These are phyloP conservation scores for Didymellaceae sp. DNA, from an alignment of 2,329 filamentous ascomycete species.

Conservation along the genomic window DNA sequence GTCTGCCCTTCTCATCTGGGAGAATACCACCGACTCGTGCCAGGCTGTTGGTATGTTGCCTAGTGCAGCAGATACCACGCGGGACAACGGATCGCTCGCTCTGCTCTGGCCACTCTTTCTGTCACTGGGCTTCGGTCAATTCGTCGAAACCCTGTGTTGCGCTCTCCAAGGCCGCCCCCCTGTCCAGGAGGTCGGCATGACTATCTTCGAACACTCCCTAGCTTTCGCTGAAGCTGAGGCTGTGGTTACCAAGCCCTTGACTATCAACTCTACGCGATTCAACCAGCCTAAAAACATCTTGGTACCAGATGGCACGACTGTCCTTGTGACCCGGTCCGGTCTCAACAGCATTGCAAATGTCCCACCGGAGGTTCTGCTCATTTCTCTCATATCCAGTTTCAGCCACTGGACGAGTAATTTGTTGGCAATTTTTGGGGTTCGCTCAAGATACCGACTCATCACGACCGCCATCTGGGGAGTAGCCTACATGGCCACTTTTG, in stretches of 20 bases:
- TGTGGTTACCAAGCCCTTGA: conserved; percentile 80
- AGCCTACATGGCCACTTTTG: conserved; percentile 85
- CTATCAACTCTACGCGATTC: conserved; percentile 68
- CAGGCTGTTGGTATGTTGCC: conserved; percentile 73
- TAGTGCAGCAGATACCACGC: conserved; percentile 57
- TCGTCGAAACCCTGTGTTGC: conserved; percentile 86
- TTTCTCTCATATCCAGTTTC: conserved; percentile 86
- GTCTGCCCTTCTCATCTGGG: conserved; percentile 73
- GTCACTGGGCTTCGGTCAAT: conserved; percentile 75
- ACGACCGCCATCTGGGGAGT: conserved; percentile 90
- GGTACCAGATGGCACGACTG: conserved; percentile 55
- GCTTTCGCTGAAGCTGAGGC: conserved; percentile 96
- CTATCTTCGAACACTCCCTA: conserved; percentile 92
- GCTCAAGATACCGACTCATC: conserved; percentile 78
- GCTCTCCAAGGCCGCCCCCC: conserved; percentile 83
- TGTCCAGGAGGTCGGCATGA: conserved; percentile 91
- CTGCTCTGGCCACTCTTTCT: conserved; percentile 77
- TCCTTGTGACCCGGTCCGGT: conserved; percentile 58
- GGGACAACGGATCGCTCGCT: conserved; percentile 78
- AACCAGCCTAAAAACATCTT: conserved; percentile 46
- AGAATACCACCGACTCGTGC: conserved; percentile 78
- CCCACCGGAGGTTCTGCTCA: conserved; percentile 83
- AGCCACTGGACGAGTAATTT: conserved; percentile 86
- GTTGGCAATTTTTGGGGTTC: conserved; percentile 79
- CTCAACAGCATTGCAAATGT: conserved; percentile 85